Conservation (phyloP, 192 early-diverging fungal genomes). For the Dissophora ornata region DNA sequence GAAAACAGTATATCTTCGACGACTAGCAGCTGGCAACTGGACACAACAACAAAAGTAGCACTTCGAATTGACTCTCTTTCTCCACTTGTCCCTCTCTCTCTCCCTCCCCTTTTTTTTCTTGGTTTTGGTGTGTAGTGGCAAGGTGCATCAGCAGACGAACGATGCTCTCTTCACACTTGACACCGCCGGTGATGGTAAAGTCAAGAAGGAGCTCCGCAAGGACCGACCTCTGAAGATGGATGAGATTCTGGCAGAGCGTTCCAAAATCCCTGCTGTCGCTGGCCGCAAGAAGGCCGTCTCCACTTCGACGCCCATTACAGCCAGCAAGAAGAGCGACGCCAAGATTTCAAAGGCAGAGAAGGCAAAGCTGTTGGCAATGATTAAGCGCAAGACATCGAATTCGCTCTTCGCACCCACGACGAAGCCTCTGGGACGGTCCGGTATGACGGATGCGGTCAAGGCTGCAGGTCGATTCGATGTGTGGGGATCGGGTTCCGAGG, state of each 20-base stretch:
- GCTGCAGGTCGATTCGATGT: conserved; percentile 67
- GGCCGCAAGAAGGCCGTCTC: conserved; percentile 25
- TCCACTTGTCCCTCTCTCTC: conserved; percentile 7
- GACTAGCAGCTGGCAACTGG: too few relatives aligned
- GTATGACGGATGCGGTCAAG: conserved; percentile 53
- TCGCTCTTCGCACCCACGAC: conserved; percentile 33
- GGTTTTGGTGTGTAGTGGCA: too few relatives aligned
- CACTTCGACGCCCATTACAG: conserved; percentile 6
- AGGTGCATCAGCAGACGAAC: conserved; percentile 59
- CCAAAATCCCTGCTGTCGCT: conserved; percentile 68
- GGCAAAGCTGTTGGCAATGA: conserved; percentile 37
- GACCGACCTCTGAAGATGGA: conserved; percentile 78
- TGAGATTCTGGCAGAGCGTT: conserved; percentile 82
- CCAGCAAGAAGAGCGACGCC: conserved; percentile 17
- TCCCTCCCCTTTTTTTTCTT: too few relatives aligned
- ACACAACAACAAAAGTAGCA: too few relatives aligned
- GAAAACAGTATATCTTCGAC: too few relatives aligned
- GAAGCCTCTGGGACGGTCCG: conserved; percentile 27
- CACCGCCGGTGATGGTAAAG: conserved; percentile 69
- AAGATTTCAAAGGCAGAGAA: conserved; percentile 53
- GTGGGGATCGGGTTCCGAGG: conserved; percentile 67
- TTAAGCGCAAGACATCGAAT: conserved; percentile 30
- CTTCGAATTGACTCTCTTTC: neutral
- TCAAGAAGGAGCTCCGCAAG: conserved; percentile 57
- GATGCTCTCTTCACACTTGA: conserved; percentile 79